phyloP scores from a whole-genome alignment of 179 eudicot genomes.

The Spinacia oleracea region DNA sequence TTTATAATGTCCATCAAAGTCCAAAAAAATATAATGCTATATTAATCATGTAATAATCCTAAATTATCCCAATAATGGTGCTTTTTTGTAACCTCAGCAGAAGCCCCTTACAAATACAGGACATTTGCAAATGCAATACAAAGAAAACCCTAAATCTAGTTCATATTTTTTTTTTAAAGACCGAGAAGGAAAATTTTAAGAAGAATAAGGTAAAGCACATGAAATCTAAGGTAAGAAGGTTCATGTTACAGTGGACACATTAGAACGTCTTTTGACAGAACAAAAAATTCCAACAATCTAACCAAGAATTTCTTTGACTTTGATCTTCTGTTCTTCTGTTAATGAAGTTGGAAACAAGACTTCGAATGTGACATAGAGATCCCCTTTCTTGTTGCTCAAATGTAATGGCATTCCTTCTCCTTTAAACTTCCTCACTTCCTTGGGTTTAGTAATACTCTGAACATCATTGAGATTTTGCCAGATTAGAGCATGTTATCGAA shows the following conservation, averaged over 20 bases:
- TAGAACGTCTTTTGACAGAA: not conserved
- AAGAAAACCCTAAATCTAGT: conserved; percentile 17
- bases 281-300: conserved; percentile 29
- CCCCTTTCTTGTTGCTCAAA: conserved; percentile 84
- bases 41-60: conserved; percentile 12
- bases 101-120: conserved; percentile 22
- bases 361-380: conserved; percentile 75
- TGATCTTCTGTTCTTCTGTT: conserved; percentile 79
- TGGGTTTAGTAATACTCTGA: conserved; percentile 83
- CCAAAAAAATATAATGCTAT: not conserved
- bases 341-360: conserved; percentile 88
- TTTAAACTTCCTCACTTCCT: conserved; percentile 81
- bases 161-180: too few species aligned
- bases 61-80: conserved; percentile 1
- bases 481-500: too few species aligned
- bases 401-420: conserved; percentile 96
- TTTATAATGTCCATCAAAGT: not conserved
- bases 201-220: not conserved
- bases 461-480: conserved; percentile 3
- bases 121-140: conserved; percentile 21
- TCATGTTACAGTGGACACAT: conserved; percentile 25
- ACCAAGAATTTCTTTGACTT: conserved; percentile 69
- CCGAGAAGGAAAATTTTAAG: not conserved
- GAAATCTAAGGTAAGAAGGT: conserved; percentile 12
- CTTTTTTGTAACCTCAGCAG: conserved; percentile 9